These are phyloP conservation scores for Calonectria leucothoes DNA, from an alignment of 2,329 filamentous ascomycete species.

Conservation along the genomic window DNA sequence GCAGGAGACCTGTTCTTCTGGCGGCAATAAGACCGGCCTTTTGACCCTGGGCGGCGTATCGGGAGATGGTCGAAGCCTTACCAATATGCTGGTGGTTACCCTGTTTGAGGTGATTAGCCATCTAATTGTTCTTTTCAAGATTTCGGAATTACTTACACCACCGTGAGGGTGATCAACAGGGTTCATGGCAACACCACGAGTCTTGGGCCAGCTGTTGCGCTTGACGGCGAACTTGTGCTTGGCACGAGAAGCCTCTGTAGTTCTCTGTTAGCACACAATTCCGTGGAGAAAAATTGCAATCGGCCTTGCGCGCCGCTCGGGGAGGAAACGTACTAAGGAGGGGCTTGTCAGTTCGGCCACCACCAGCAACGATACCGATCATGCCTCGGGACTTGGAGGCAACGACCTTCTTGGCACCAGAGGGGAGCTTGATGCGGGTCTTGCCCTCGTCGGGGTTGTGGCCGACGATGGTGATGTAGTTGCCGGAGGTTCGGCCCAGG, in stretches of 20 bases:
- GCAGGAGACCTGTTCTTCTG: slow-evolving; percentile 98
- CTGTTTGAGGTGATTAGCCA: slow-evolving; percentile 58
- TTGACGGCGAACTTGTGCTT: slow-evolving; percentile 99
- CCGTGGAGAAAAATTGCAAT: not conserved
- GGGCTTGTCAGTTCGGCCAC: slow-evolving; percentile 99
- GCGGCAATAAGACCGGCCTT: slow-evolving; percentile 99
- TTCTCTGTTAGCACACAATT: slow-evolving; percentile 52
- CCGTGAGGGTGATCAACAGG: slow-evolving; percentile 99
- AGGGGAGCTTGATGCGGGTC: slow-evolving; percentile 99
- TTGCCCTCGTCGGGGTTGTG: slow-evolving; percentile 99
- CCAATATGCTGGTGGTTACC: slow-evolving; percentile 99
- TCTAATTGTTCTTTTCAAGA: slow-evolving; percentile 22
- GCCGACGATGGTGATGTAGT: slow-evolving; percentile 98
- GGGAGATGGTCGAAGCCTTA: slow-evolving; percentile 99
- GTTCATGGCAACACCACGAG: slow-evolving; percentile 99
- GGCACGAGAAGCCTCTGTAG: slow-evolving; percentile 93
- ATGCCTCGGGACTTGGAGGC: slow-evolving; percentile 93
- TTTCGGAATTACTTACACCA: slow-evolving; percentile 70
- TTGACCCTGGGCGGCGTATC: slow-evolving; percentile 98
- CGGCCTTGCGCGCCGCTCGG: not conserved
- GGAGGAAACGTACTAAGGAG: slow-evolving; percentile 80
- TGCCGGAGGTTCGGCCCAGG: slow-evolving; percentile 96
- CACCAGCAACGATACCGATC: slow-evolving; percentile 99
- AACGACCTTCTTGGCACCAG: slow-evolving; percentile 98
- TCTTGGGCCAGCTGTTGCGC: slow-evolving; percentile 99